Evolutionary conservation across 2,329 filamentous ascomycete species (phyloP).

Genomic region (Orbilia quercus): DNA sequence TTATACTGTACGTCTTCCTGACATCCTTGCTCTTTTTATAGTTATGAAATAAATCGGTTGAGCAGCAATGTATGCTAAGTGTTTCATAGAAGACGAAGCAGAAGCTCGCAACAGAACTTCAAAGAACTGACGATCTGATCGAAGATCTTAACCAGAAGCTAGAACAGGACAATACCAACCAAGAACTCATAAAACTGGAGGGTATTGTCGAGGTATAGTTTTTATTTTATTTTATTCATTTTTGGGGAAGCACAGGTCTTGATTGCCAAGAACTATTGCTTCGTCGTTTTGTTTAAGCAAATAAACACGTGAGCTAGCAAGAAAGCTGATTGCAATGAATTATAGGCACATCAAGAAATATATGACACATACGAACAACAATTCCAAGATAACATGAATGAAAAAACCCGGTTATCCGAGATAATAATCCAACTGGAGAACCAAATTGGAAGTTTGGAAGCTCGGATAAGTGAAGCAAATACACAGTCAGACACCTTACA

Average conservation of each 20-base stretch:
- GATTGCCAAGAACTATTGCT: too few relatives aligned
- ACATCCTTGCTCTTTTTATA: not conserved
- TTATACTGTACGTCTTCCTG: conserved; percentile 8
- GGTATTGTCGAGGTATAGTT: conserved; percentile 15
- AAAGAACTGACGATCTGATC: conserved; percentile 70
- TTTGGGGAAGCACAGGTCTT: too few relatives aligned
- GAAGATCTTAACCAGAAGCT: conserved; percentile 74
- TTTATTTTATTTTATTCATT: too few relatives aligned
- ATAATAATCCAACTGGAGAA: conserved; percentile 62
- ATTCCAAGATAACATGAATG: conserved; percentile 29
- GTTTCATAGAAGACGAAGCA: conserved; percentile 67
- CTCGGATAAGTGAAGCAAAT: conserved; percentile 69
- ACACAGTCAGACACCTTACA: conserved; percentile 67
- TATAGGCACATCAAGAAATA: conserved; percentile 23
- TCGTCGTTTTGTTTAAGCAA: too few relatives aligned
- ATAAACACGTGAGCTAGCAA: too few relatives aligned
- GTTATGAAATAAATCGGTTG: not conserved
- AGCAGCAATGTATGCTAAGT: not conserved
- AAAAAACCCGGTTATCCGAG: conserved; percentile 42
- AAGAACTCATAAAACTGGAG: conserved; percentile 71
- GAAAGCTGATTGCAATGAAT: not conserved
- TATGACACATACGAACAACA: conserved; percentile 26
- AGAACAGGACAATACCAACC: conserved; percentile 72
- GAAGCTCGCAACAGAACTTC: conserved; percentile 71
- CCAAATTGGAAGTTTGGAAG: conserved; percentile 64